Evolutionary conservation across 2,329 filamentous ascomycete genomes (phyloP), one percentile per base, ranked within the genome.

Genomic region (Penicillium paneum): DNA sequence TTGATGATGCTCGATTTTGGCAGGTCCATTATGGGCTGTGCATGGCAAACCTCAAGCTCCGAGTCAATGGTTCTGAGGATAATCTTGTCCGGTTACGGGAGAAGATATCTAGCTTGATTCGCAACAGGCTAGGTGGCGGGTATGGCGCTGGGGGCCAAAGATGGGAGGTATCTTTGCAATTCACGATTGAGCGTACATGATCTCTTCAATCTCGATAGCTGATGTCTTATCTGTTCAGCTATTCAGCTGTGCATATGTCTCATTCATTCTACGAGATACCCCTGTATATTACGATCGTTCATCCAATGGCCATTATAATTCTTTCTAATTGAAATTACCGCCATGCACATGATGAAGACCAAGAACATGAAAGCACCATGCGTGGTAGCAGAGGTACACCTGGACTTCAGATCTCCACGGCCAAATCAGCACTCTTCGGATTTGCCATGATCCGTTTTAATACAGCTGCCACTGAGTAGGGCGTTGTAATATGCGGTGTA

Each of bases 1-100:
- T 99, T 43, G 90, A 97, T 54, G 92, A 97, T 67, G 93, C 92
- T 1, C 87, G 91, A 69, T 96, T 99, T 73, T 99, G 94, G 94
- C 94, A 99, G 77, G 94, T 97, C 13, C 94, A 99, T 74, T 97
- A 97, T 71, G 92, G 93, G 1, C 79, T 97, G 38, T 96, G 91
- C 68, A 96, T 97, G 88, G 94, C 94, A 8, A 97, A 95, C 69
- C 73, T 99, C 62, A 95, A 91, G 72, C 74, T 99, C 19, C 83
- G 86, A 55, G 83, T 96, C 26, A 70, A 76, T 55, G 87, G 86
- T 5, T 86, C 89, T 40, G 90, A 94, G 57, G 83, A 87, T 13
- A 83, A 86, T 6, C 77, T 95, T 55, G 80, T 81, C 55, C 88
- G 87, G 65, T 74, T 97, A 60, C 83, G 92, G 54, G 86, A 89